These are phyloP conservation scores for Dichotomopilus funicola DNA, from an alignment of 2,329 filamentous ascomycete genomes.

Conservation along the genomic window DNA sequence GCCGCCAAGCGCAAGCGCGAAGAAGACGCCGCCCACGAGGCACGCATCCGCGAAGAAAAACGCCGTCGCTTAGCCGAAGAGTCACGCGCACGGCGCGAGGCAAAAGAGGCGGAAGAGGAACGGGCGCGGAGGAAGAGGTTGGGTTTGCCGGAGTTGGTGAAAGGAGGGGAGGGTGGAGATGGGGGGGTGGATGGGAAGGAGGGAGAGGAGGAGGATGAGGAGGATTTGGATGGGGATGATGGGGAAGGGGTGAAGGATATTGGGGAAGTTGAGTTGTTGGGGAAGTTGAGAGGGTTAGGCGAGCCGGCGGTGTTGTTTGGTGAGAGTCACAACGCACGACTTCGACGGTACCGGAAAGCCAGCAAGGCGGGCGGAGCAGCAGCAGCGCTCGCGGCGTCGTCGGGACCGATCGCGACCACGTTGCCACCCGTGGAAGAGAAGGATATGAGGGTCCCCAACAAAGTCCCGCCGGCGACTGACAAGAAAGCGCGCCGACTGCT, in stretches of 20 bases:
- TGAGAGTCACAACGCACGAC: conserved; percentile 63
- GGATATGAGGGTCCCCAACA: conserved; percentile 75
- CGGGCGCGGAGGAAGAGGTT: conserved; percentile 64
- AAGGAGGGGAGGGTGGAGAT: conserved; percentile 32
- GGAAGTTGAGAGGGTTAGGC: conserved; percentile 61
- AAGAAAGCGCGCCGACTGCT: conserved; percentile 62
- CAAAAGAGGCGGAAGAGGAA: conserved; percentile 69
- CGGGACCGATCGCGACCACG: conserved; percentile 76
- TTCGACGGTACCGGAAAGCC: conserved; percentile 57
- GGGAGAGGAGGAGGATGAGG: conserved; percentile 33
- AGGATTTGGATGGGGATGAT: conserved; percentile 40
- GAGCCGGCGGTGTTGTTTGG: conserved; percentile 76
- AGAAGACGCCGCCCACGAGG: conserved; percentile 70
- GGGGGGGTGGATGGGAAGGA: conserved; percentile 39
- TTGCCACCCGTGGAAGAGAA: conserved; percentile 72
- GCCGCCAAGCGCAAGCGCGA: conserved; percentile 82
- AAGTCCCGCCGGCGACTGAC: conserved; percentile 54
- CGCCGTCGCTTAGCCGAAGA: conserved; percentile 74
- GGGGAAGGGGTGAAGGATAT: conserved; percentile 39
- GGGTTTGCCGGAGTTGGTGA: conserved; percentile 62
- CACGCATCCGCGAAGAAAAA: conserved; percentile 71
- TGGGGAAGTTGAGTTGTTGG: conserved; percentile 61
- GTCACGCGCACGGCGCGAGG: conserved; percentile 60
- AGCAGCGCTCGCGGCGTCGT: conserved; percentile 56
- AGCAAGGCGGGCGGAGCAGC: conserved; percentile 51